Conservation (phyloP, 495 filamentous ascomycete species). For the Tuber umbilicatum region DNA sequence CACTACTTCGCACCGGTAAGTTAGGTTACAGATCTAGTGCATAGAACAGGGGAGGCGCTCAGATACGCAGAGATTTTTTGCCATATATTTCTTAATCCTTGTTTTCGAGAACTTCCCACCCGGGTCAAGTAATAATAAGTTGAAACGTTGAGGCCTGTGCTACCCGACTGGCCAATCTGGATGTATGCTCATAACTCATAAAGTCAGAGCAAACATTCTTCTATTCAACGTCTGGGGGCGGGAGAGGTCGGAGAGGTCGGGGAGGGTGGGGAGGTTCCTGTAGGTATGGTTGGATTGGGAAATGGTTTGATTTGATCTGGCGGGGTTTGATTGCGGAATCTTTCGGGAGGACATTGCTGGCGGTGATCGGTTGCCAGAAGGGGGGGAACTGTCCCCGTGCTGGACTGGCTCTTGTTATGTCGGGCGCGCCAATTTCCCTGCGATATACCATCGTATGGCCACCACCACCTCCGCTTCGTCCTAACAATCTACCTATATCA, state of each 20-base stretch:
- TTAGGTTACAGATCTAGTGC: neutral
- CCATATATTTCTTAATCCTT: neutral
- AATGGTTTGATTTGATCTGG: neutral
- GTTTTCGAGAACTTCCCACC: neutral
- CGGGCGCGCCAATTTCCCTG: neutral
- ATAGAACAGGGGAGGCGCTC: neutral
- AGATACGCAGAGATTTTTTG: neutral
- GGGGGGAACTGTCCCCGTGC: neutral
- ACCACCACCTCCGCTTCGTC: neutral
- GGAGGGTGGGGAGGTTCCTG: neutral
- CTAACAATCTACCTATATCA: neutral
- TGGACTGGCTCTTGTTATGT: neutral
- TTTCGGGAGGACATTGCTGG: neutral
- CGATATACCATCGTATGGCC: neutral
- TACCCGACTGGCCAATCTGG: neutral
- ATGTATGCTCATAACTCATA: slow-evolving; percentile 1
- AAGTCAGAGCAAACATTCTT: neutral
- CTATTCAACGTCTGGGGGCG: neutral
- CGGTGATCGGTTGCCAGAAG: neutral
- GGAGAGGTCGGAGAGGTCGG: neutral
- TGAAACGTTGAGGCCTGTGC: neutral
- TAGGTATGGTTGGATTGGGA: neutral
- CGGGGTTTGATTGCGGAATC: slow-evolving; percentile 1
- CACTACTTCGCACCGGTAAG: neutral
- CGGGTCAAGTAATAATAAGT: neutral